Base-by-base conservation (phyloP, 2,329 filamentous ascomycete species). In the Penicillium capsulatum region DNA sequence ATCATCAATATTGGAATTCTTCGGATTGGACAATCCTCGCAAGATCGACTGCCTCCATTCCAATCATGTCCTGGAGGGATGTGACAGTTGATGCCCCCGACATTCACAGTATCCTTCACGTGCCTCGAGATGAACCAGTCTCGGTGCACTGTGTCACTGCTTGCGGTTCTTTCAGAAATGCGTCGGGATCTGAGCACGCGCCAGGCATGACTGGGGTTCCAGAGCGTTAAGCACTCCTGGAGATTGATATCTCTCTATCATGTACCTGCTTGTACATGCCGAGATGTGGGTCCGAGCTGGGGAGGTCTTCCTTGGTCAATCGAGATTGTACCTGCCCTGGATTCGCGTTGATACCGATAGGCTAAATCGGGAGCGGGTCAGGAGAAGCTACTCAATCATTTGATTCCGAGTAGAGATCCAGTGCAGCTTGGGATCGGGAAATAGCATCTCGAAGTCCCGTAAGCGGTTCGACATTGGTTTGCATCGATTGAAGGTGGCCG, bases 401-500 rank as follows among this genome's bases (percentile, higher is more conserved):
- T 1, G 60, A 44, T 33, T 53, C 46, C 3, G 49, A 51, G 31
- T 58, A 50, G 13, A 66, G 34, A 44, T 58, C 56, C 30, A 67
- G 44, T 2, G 63, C 64, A n/a, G 54, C 50, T 35, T 66, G 58
- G 11, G 66, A 61, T 27, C 63, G 59, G 26, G 51, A 52, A 38
- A 69, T 60, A 5, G 64, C 65, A 35, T 67, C 63, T 7, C 53
- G 55, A 22, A 69, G 47, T 3, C 63, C 65, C 26, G 45, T 43
- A 20, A 68, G 54, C 11, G 66, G 64, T 11, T 57, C 55, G 2
- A 57, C 58, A 38, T 71, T 71, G 36, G 51, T 64, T 39, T 65
- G 63, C 63, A 71, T 70, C 3, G 68, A 71, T 46, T 60, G 58
- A 13, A 71, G 58, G 57, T 71, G 68, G 24, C 55, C 63, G 36